Percentiles rank a stretch among this genome's conserved stretches.
Conservation (phyloP, 768 basidiomycete species). For the Steccherinum ochraceum region DNA sequence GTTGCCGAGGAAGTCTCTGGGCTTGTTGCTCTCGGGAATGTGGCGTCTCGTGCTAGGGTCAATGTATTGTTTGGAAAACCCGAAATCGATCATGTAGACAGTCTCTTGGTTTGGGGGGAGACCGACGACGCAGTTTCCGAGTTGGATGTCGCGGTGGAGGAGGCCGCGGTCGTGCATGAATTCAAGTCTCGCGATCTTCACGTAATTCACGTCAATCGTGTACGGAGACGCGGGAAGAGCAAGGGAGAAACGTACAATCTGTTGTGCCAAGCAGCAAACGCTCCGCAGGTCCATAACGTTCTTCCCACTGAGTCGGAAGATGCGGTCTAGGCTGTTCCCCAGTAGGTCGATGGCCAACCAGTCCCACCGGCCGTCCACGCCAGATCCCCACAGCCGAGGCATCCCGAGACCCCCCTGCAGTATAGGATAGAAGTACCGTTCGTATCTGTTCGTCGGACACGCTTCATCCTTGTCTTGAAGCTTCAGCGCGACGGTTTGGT, state of each 20-base stretch:
- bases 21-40: slow-evolving; percentile 60
- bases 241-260: slow-evolving; percentile 47
- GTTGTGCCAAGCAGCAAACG: slow-evolving; percentile 70
- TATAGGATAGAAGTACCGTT: slow-evolving; percentile 60
- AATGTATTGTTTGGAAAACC: slow-evolving; percentile 75
- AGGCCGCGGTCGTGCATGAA: slow-evolving; percentile 72
- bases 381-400: slow-evolving; percentile 61
- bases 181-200: slow-evolving; percentile 63
- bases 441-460: slow-evolving; percentile 72
- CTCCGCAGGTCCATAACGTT: slow-evolving; percentile 62
- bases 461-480: slow-evolving; percentile 63
- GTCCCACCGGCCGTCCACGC: slow-evolving; percentile 24
- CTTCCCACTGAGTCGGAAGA: slow-evolving; percentile 51
- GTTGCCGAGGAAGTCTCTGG: slow-evolving; percentile 76
- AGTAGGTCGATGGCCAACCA: slow-evolving; percentile 71
- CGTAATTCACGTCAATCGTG: background rate
- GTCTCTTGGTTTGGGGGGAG: slow-evolving; percentile 47
- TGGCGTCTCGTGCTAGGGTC: slow-evolving; percentile 60
- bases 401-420: slow-evolving; percentile 71
- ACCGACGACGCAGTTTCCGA: slow-evolving; percentile 71
- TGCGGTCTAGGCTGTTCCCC: slow-evolving; percentile 59
- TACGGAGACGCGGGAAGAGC: too few relatives aligned
- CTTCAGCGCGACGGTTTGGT: slow-evolving; percentile 65
- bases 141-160: slow-evolving; percentile 73
- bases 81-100: slow-evolving; percentile 84